Evolutionary conservation across 2,329 filamentous ascomycete genomes (phyloP).

Genomic region (Phyllosticta ampelicida): DNA sequence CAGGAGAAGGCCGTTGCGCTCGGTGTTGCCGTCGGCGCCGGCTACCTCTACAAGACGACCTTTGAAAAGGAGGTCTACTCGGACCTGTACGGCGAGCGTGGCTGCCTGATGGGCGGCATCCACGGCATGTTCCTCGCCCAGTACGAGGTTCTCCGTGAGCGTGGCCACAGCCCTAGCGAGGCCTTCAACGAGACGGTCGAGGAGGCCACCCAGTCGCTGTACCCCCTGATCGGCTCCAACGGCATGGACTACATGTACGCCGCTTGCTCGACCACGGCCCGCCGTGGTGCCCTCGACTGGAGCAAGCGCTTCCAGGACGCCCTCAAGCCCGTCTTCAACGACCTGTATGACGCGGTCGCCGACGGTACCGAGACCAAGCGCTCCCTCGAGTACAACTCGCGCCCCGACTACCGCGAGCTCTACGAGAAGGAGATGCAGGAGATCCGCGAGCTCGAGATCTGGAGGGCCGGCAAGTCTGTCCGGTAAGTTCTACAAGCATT

Average conservation of each 20-base stretch:
- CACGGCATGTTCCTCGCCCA: slow-evolving; percentile 99
- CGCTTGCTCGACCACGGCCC: slow-evolving; percentile 96
- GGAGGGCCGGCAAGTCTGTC: slow-evolving; percentile 96
- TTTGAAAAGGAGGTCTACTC: slow-evolving; percentile 99
- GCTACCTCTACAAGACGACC: slow-evolving; percentile 99
- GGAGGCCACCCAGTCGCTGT: slow-evolving; percentile 96
- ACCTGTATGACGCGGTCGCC: slow-evolving; percentile 87
- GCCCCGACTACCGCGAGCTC: slow-evolving; percentile 90
- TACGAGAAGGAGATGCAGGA: slow-evolving; percentile 98
- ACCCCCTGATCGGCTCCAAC: slow-evolving; percentile 93
- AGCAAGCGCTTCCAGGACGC: slow-evolving; percentile 93
- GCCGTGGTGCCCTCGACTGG: slow-evolving; percentile 98
- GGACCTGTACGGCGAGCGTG: slow-evolving; percentile 98
- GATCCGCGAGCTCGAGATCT: slow-evolving; percentile 97
- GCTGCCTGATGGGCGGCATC: slow-evolving; percentile 99
- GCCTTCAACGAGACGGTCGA: slow-evolving; percentile 99
- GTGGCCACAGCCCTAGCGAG: slow-evolving; percentile 92
- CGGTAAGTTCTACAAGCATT: slow-evolving; percentile 43
- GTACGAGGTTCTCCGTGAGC: slow-evolving; percentile 99
- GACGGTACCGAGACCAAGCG: slow-evolving; percentile 90
- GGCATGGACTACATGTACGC: slow-evolving; percentile 99
- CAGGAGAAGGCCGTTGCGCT: slow-evolving; percentile 96
- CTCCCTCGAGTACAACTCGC: slow-evolving; percentile 93
- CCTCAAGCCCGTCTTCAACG: slow-evolving; percentile 97
- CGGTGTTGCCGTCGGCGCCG: slow-evolving; percentile 91